Evolutionary conservation across 129 eudicot species (phyloP), one percentile per base, ranked within the genome.

Genomic region (Helichrysum umbraculigerum): DNA sequence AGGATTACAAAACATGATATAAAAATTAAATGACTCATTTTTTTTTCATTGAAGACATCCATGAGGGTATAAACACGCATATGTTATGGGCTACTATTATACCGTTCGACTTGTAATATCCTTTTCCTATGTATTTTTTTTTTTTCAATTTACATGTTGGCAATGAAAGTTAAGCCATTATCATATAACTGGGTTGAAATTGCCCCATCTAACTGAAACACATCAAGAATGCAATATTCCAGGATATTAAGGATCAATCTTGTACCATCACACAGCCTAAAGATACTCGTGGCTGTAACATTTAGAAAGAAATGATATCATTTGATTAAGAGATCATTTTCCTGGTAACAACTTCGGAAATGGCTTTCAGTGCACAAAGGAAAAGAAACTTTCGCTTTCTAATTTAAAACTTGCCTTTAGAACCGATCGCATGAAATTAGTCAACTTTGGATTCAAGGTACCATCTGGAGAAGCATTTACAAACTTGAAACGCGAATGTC

Each of bases 361-460:
- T 54, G 20, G 6, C 20, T 54, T 54, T 54, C 22, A 4, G 20
- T 33, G 5, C 29, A 63, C 41, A 29, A 62, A 63, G 3, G 68
- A 8, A 32, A 63, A 14, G 19, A 63, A 29, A 63, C 35, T 25
- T 25, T 1, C 68, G 4, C 2, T 29, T 63, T 30, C 20, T 3
- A 64, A 15, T 73, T 19, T 39, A 66, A 57, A 70, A 76, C 89
- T 77, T 71, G 77, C 98, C 97, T 93, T 93, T 16, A 93, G 16
- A 65, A 93, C 89, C 15, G 93, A 79, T 66, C 96, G 97, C 97
- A 93, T 93, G 81, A 91, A 90, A 56, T 84, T 87, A 19, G 93
- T 88, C 85, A 93, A 80, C 60, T 93, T 93, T 78, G 84, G 97
- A 70, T 84, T 85, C 65, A 89, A 71, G 75, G 88, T 85, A 78